A percentile compares a stretch with the other conserved stretches of the same genome.
These are phyloP conservation scores for Wickerhamomyces rabaulensis DNA, from an alignment of 805 yeast species.

Conservation along the genomic window DNA sequence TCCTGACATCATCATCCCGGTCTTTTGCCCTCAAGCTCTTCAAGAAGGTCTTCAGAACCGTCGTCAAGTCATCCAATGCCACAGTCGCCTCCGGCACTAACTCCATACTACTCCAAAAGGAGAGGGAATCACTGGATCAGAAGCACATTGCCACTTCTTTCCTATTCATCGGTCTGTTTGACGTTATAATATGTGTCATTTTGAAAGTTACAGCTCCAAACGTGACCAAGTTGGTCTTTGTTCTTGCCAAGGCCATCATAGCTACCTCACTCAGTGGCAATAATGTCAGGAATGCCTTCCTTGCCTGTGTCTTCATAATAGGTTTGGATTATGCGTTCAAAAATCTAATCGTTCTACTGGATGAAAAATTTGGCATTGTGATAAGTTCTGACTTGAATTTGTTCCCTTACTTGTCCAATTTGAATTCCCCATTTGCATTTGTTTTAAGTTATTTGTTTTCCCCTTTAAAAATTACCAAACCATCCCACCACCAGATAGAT, in stretches of 20 bases:
- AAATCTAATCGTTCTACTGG: constrained; percentile 5
- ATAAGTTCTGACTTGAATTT: constrained; percentile 9
- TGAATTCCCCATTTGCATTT: constrained; percentile 1
- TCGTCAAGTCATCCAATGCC: not conserved
- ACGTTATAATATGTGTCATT: constrained; percentile 11
- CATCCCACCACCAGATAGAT: not conserved
- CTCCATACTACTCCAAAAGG: not conserved
- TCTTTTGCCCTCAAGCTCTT: constrained; percentile 11
- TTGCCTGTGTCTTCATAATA: constrained; percentile 8
- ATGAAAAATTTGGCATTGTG: constrained; percentile 6
- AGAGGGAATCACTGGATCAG: not conserved
- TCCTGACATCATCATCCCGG: constrained; percentile 16
- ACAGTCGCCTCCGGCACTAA: not conserved
- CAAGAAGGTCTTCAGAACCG: constrained; percentile 4
- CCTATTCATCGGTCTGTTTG: constrained; percentile 15
- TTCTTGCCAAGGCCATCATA: constrained; percentile 20
- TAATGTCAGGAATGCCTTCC: constrained; percentile 7
- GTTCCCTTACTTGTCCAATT: constrained; percentile 18
- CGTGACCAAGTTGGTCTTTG: constrained; percentile 16
- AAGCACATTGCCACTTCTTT: constrained; percentile 10
- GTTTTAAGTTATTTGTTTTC: not conserved
- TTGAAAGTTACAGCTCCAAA: constrained; percentile 20
- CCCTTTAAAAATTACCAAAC: not conserved
- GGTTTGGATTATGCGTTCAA: constrained; percentile 12
- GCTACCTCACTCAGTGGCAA: constrained; percentile 18